Conservation (phyloP, 2,329 filamentous ascomycete genomes). For the Sporothrix globosa region DNA sequence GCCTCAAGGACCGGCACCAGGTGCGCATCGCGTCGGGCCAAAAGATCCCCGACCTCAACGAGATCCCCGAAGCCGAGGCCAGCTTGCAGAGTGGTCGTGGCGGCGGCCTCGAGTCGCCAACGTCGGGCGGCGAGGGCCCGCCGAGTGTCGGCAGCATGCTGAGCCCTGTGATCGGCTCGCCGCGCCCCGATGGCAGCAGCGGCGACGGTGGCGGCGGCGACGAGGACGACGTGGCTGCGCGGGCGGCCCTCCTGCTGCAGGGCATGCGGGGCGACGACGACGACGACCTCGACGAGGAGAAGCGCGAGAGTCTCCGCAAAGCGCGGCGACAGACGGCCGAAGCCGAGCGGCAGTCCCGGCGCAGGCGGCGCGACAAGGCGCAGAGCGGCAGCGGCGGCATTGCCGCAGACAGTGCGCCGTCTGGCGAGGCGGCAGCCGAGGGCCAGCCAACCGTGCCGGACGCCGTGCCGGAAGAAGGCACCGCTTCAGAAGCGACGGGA, state of each 20-base stretch:
- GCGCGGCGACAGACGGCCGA: constrained; percentile 72
- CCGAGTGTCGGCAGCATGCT: constrained; percentile 54
- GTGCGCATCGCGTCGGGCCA: constrained; percentile 88
- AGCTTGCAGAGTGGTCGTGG: constrained; percentile 39
- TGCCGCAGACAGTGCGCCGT: constrained; percentile 38
- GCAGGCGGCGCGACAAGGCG: constrained; percentile 67
- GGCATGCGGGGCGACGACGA: constrained; percentile 72
- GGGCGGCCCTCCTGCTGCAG: constrained; percentile 80
- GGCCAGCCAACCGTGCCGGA: not conserved
- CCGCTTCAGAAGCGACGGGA: not conserved
- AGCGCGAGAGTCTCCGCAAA: constrained; percentile 64
- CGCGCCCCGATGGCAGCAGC: constrained; percentile 52
- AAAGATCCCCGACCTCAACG: constrained; percentile 74
- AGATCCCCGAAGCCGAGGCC: constrained; percentile 61
- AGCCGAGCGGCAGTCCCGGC: constrained; percentile 70
- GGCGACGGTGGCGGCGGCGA: constrained; percentile 75
- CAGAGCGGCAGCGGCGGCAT: constrained; percentile 49
- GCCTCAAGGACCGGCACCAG: constrained; percentile 88
- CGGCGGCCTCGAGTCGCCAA: constrained; percentile 43
- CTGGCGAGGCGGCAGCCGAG: not conserved
- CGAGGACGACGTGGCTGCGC: constrained; percentile 78
- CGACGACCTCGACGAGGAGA: constrained; percentile 59
- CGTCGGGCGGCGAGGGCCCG: constrained; percentile 43
- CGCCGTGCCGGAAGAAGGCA: constrained; percentile 6
- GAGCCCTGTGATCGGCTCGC: constrained; percentile 55